A percentile compares a stretch with the other conserved stretches of the same genome.
Evolutionary conservation across 1,284 basidiomycete species (phyloP).

Genomic region (Stygiomarasmius scandens): DNA sequence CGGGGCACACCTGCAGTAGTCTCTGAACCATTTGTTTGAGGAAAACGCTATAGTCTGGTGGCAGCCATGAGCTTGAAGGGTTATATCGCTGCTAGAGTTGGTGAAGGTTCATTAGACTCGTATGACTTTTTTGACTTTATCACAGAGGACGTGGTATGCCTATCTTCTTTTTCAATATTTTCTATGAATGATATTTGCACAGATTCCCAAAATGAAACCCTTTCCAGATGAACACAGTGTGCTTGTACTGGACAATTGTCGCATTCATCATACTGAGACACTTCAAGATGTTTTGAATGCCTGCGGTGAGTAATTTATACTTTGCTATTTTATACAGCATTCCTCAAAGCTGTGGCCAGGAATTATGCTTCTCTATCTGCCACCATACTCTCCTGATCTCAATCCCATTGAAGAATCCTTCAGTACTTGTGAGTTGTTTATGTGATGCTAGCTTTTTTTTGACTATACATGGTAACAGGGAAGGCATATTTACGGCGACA

Average conservation of each 20-base stretch:
- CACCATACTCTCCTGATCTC: slow-evolving; percentile 29
- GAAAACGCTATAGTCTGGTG: slow-evolving; percentile 24
- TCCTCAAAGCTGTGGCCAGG: slow-evolving; percentile 5
- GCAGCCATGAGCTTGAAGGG: slow-evolving; percentile 26
- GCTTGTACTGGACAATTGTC: slow-evolving; percentile 18
- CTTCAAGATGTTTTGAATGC: slow-evolving; percentile 4
- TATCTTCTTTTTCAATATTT: neutral
- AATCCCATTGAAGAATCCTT: slow-evolving; percentile 32
- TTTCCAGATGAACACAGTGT: neutral
- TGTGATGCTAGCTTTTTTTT: neutral
- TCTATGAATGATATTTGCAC: neutral
- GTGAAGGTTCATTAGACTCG: slow-evolving; percentile 29
- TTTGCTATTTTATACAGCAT: slow-evolving; percentile 1
- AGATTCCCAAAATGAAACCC: slow-evolving; percentile 12
- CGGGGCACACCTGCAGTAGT: slow-evolving; percentile 19
- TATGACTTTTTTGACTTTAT: slow-evolving; percentile 28
- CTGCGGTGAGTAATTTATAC: slow-evolving; percentile 1
- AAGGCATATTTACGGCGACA: slow-evolving; percentile 6
- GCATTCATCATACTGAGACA: slow-evolving; percentile 17
- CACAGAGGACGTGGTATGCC: slow-evolving; percentile 27
- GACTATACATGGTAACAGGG: too few species aligned
- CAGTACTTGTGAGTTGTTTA: slow-evolving; percentile 19
- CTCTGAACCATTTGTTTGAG: slow-evolving; percentile 22
- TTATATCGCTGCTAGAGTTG: slow-evolving; percentile 24
- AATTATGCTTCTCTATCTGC: slow-evolving; percentile 22